Evolutionary conservation across 306 rosid species (phyloP), one percentile per base, ranked within the genome.

Genomic region (Cucurbita argyrosperma): DNA sequence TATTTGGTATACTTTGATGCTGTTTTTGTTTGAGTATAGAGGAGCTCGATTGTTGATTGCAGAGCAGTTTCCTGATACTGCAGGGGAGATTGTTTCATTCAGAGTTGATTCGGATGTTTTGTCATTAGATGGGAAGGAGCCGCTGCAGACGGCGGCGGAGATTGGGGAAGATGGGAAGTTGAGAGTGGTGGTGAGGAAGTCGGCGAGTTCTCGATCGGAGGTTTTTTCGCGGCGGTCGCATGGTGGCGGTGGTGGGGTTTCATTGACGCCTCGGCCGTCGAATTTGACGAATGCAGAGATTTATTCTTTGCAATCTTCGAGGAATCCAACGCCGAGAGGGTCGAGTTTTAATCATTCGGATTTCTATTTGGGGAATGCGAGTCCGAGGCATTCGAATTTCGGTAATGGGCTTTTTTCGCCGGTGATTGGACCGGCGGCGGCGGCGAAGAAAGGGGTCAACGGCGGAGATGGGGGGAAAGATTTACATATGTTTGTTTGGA

Each of bases 401-500:
- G 95, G 92, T 3, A 84, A 82, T 2, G 92, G 97, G 10, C 85
- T 87, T 1, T 91, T 89, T 40, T 91, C 97, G 14, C 97, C 97
- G 37, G 90, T 83, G 73, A 75, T 75, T 1, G 88, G 90, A 37
- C 78, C 83, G 0, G 83, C 84, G 0, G 84, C 82, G 0, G 83
- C 61, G 0, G 78, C 85, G 0, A 86, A 82, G 85, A 85, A 83
- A 79, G 81, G 83, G 43, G 72, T 72, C 15, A 78, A 76, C 35
- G 84, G 79, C 39, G 66, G 49, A 46, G 92, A 71, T 54, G 89
- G 83, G 8, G 89, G 87, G 1, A 91, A 86, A 42, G 97, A 91
- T 75, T 89, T 91, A 47, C 97, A 87, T 75, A 89, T 91, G 97
- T 87, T 91, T 81, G 97, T 89, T 30, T 91, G 97, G 97, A 91